Evolutionary conservation across 352 stramenopile species (phyloP).

Genomic region (Phytophthora pinifolia): DNA sequence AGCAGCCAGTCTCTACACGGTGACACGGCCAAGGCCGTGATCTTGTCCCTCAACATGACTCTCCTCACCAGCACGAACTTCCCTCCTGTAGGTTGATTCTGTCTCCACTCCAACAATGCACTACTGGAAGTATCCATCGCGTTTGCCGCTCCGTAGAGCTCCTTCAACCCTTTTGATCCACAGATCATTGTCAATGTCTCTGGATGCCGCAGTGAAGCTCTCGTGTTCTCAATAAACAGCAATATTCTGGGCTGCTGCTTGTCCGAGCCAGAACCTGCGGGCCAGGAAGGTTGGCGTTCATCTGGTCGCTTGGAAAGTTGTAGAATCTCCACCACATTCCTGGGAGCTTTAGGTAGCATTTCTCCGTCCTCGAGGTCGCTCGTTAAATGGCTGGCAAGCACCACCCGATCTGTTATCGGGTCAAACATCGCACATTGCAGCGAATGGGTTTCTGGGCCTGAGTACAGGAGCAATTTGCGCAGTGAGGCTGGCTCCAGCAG

Average conservation of each 20-base stretch:
- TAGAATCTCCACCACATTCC: constrained; percentile 54
- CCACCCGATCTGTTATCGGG: constrained; percentile 32
- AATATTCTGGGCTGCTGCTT: constrained; percentile 23
- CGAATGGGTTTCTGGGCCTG: constrained; percentile 37
- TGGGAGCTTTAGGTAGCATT: constrained; percentile 23
- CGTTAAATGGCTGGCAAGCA: constrained; percentile 37
- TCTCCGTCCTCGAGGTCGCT: background rate
- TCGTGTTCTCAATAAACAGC: constrained; percentile 54
- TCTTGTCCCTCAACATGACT: constrained; percentile 32
- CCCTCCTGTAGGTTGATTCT: constrained; percentile 7
- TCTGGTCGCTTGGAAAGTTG: constrained; percentile 46
- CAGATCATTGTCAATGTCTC: constrained; percentile 42
- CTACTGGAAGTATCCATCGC: background rate
- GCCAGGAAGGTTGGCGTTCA: constrained; percentile 5
- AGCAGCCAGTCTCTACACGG: constrained; percentile 57
- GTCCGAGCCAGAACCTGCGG: background rate
- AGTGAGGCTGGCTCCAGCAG: constrained; percentile 69
- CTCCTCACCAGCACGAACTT: constrained; percentile 25
- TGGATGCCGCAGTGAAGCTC: constrained; percentile 34
- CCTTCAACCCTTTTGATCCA: constrained; percentile 20
- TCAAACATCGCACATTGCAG: constrained; percentile 56
- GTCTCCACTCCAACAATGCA: constrained; percentile 28
- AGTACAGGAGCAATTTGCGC: constrained; percentile 53
- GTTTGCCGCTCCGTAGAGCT: constrained; percentile 41
- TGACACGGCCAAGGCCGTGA: constrained; percentile 40